Conservation (phyloP, 805 yeast genomes). For the Starmerella davenportii region DNA sequence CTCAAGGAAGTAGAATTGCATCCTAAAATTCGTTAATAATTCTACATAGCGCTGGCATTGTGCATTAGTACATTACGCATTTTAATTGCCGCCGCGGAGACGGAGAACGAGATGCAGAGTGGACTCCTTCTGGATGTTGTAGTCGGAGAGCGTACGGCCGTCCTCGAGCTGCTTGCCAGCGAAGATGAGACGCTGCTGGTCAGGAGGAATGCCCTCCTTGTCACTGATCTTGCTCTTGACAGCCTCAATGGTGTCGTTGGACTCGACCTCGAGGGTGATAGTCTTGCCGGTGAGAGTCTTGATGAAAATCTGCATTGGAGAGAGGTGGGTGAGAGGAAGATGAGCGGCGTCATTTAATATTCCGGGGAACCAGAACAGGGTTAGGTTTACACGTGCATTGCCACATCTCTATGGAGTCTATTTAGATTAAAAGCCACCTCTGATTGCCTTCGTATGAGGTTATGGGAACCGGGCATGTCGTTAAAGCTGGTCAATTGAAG, state of each 20-base stretch:
- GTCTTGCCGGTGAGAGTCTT: constrained; percentile 98
- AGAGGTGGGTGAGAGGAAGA: constrained; percentile 1
- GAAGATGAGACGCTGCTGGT: constrained; percentile 84
- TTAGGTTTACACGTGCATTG: neutral
- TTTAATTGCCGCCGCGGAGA: constrained; percentile 61
- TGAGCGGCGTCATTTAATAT: neutral
- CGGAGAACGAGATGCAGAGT: constrained; percentile 66
- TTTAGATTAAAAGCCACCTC: neutral
- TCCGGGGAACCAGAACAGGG: neutral
- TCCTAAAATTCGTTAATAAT: neutral
- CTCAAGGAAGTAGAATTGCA: no score
- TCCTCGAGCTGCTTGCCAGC: constrained; percentile 94
- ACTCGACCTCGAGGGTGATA: constrained; percentile 73
- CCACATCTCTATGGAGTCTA: neutral
- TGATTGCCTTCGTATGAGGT: no score
- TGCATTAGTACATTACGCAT: neutral
- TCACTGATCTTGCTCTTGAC: constrained; percentile 88
- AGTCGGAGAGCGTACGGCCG: constrained; percentile 82
- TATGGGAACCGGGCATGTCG: no score
- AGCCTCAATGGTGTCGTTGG: constrained; percentile 85
- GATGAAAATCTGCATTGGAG: constrained; percentile 60
- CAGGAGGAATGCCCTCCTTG: constrained; percentile 93
- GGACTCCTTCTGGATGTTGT: constrained; percentile 89
- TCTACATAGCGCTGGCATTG: neutral
- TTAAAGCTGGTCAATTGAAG: no score